phyloP scores from a whole-genome alignment of 2,329 filamentous ascomycete genomes.

The Fusarium devonianum region DNA sequence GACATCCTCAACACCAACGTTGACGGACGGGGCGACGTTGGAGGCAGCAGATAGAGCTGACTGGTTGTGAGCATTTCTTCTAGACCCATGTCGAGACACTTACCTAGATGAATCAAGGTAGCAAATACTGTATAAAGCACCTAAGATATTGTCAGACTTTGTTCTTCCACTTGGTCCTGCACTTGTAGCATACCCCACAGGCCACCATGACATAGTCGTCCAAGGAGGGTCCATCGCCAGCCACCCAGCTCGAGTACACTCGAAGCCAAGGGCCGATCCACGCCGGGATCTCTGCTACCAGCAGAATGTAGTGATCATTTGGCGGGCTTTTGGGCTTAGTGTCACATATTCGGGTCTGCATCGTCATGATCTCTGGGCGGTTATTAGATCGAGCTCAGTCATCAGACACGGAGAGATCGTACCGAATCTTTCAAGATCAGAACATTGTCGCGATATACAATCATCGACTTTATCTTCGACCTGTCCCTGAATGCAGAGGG shows the following conservation, averaged over 20 bases:
- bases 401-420: background rate
- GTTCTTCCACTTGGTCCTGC: background rate
- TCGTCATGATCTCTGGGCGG: conserved; percentile 42
- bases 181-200: conserved; percentile 41
- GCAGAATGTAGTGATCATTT: conserved; percentile 43
- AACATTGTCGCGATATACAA: conserved; percentile 29
- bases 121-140: conserved; percentile 37
- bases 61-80: background rate
- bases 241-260: conserved; percentile 48
- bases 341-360: conserved; percentile 46
- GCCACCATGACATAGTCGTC: conserved; percentile 52
- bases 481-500: conserved; percentile 21
- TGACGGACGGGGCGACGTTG: background rate
- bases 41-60: conserved; percentile 17
- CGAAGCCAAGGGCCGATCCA: conserved; percentile 46
- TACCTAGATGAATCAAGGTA: conserved; percentile 23
- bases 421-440: conserved; percentile 30
- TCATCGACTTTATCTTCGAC: conserved; percentile 10
- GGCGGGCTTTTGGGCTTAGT: conserved; percentile 43
- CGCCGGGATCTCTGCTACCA: conserved; percentile 48
- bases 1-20: conserved; percentile 11
- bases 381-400: conserved; percentile 4
- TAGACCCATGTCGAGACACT: background rate
- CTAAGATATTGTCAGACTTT: conserved; percentile 16
- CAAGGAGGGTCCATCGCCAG: conserved; percentile 41